phyloP scores from a whole-genome alignment of 2,329 filamentous ascomycete species.

The Blastomyces percursus region DNA sequence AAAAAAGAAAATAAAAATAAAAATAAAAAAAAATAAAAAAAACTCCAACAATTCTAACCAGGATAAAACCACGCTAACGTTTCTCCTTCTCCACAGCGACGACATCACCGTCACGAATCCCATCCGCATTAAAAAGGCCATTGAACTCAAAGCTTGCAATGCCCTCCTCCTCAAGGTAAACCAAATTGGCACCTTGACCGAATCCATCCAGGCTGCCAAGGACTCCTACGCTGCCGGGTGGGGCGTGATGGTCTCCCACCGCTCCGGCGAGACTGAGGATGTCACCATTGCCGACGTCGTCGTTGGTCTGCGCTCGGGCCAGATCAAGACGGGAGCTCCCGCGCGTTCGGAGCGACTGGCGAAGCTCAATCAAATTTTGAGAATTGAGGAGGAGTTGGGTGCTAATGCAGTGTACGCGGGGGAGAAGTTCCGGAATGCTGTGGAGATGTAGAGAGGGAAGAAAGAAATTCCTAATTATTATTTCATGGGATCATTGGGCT shows the following conservation, averaged over 20 bases:
- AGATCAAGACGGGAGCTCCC: slow-evolving; percentile 98
- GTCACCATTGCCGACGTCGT: slow-evolving; percentile 98
- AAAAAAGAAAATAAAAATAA: too few relatives aligned
- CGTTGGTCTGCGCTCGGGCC: slow-evolving; percentile 87
- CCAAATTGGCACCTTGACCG: slow-evolving; percentile 97
- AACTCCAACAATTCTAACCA: background rate
- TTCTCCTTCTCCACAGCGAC: slow-evolving; percentile 43
- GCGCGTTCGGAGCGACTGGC: slow-evolving; percentile 94
- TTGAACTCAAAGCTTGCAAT: slow-evolving; percentile 98
- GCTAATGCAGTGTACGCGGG: slow-evolving; percentile 86
- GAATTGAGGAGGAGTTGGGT: slow-evolving; percentile 98
- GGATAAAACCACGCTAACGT: slow-evolving; percentile 11
- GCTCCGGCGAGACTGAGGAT: slow-evolving; percentile 98
- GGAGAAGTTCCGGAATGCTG: slow-evolving; percentile 77
- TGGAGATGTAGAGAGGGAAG: slow-evolving; percentile 57
- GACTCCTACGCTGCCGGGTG: slow-evolving; percentile 91
- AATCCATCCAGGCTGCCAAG: slow-evolving; percentile 98
- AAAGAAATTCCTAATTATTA: background rate
- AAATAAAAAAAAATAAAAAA: too few relatives aligned
- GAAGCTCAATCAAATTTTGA: slow-evolving; percentile 99
- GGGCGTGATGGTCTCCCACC: slow-evolving; percentile 99
- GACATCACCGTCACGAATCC: slow-evolving; percentile 99
- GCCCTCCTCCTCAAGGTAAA: slow-evolving; percentile 98
- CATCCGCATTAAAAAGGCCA: slow-evolving; percentile 97
- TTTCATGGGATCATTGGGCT: background rate